Percentiles rank a stretch among this genome's conserved stretches.
These are phyloP conservation scores for Rhododendron ferrugineum DNA, from an alignment of 148 eudicot species.

Conservation along the genomic window DNA sequence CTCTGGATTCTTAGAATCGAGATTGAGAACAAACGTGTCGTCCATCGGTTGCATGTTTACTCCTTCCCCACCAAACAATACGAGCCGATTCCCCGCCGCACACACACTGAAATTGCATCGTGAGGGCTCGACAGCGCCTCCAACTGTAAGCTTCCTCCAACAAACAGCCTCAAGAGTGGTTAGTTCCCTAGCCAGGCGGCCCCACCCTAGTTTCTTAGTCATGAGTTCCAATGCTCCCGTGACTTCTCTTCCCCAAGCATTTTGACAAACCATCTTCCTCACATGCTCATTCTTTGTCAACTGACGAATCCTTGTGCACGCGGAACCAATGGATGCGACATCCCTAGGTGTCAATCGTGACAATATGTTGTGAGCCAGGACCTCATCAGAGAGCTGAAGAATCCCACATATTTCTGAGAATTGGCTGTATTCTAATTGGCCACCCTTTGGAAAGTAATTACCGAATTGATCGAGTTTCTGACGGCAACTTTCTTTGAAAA, in stretches of 20 bases:
- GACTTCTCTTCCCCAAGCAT: slow-evolving; percentile 82
- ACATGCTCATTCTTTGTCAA: slow-evolving; percentile 76
- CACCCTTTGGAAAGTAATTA: slow-evolving; percentile 25
- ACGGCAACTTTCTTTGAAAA: slow-evolving; percentile 56
- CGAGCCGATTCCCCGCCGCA: slow-evolving; percentile 82
- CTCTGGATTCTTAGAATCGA: slow-evolving; percentile 61
- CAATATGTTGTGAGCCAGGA: slow-evolving; percentile 69
- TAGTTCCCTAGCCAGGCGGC: slow-evolving; percentile 77
- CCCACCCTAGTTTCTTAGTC: slow-evolving; percentile 80
- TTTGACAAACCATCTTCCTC: slow-evolving; percentile 86
- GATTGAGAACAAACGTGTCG: slow-evolving; percentile 80
- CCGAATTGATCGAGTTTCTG: slow-evolving; percentile 24
- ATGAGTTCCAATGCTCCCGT: slow-evolving; percentile 60
- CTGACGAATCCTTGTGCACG: slow-evolving; percentile 54
- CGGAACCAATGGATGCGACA: slow-evolving; percentile 79
- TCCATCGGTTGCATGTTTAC: slow-evolving; percentile 87
- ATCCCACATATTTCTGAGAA: slow-evolving; percentile 46
- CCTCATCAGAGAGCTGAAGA: slow-evolving; percentile 83
- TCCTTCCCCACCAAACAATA: slow-evolving; percentile 88
- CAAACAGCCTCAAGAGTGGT: slow-evolving; percentile 82
- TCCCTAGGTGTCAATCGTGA: slow-evolving; percentile 84
- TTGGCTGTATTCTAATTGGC: slow-evolving; percentile 12
- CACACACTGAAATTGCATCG: slow-evolving; percentile 87
- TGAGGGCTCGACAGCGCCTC: slow-evolving; percentile 80
- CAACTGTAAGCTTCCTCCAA: slow-evolving; percentile 75